These are phyloP conservation scores for Epichloe scottii DNA, from an alignment of 2,329 filamentous ascomycete genomes.

Conservation along the genomic window DNA sequence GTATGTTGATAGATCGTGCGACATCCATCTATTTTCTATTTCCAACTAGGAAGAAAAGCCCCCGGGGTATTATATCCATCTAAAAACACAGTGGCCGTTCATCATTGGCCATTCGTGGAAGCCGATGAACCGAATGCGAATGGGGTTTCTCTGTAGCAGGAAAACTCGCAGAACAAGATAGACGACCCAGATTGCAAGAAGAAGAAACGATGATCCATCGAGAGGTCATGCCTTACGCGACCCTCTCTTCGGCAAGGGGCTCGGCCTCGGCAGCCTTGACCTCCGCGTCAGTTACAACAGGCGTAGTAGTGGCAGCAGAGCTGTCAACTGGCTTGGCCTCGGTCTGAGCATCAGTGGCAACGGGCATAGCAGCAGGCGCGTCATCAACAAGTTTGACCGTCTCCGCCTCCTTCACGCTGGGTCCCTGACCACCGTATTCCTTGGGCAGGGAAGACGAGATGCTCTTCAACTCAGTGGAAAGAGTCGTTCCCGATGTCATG, in stretches of 20 bases:
- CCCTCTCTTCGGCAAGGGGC: slow-evolving; percentile 3
- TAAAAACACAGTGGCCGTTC: not conserved
- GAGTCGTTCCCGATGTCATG: slow-evolving; percentile 57
- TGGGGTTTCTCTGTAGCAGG: too few relatives aligned
- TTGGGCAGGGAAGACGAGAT: slow-evolving; percentile 56
- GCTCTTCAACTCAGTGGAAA: slow-evolving; percentile 46
- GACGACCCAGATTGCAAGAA: not conserved
- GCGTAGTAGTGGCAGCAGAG: not conserved
- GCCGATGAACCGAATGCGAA: too few relatives aligned
- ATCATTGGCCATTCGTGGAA: not conserved
- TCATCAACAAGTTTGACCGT: slow-evolving; percentile 17
- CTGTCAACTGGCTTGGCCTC: not conserved
- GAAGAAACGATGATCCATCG: not conserved
- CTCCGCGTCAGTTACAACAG: slow-evolving; percentile 4
- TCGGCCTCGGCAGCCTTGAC: slow-evolving; percentile 6
- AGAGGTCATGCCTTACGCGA: not conserved
- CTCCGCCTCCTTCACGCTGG: slow-evolving; percentile 25
- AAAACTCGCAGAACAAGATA: too few relatives aligned
- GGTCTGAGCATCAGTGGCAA: slow-evolving; percentile 3
- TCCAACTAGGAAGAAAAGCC: not conserved
- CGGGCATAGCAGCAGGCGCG: slow-evolving; percentile 3
- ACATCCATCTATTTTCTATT: not conserved
- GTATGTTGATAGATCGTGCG: not conserved
- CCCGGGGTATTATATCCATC: slow-evolving; percentile 5
- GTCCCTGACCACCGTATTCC: slow-evolving; percentile 66